Evolutionary conservation across 1,139 yeast genomes (phyloP).

Genomic region (Zygoascus meyerae): DNA sequence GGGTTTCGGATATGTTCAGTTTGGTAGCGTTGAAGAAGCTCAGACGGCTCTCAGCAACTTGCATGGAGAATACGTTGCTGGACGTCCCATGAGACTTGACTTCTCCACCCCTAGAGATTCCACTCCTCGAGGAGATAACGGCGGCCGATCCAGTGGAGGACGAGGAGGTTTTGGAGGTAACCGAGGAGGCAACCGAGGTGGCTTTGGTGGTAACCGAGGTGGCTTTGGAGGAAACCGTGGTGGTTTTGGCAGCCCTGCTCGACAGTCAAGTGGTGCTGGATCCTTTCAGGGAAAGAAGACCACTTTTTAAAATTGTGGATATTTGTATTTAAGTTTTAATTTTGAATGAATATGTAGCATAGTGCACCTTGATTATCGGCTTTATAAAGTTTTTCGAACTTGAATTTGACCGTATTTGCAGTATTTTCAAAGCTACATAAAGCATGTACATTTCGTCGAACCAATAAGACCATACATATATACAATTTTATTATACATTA

Average conservation of each 20-base stretch:
- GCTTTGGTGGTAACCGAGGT: slow-evolving; percentile 19
- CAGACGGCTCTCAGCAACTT: slow-evolving; percentile 80
- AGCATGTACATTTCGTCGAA: too few species aligned
- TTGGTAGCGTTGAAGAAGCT: slow-evolving; percentile 80
- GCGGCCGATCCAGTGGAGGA: slow-evolving; percentile 40
- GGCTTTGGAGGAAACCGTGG: slow-evolving; percentile 6
- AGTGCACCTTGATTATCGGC: too few species aligned
- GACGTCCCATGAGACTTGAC: slow-evolving; percentile 93
- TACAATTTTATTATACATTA: too few species aligned
- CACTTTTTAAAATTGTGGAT: slow-evolving; percentile 28
- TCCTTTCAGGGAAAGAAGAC: slow-evolving; percentile 23
- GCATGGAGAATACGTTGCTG: slow-evolving; percentile 84
- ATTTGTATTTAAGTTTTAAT: background rate
- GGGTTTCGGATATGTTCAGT: slow-evolving; percentile 98
- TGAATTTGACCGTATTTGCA: slow-evolving; percentile 1
- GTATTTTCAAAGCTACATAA: background rate
- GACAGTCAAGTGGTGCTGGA: slow-evolving; percentile 22
- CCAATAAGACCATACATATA: too few species aligned
- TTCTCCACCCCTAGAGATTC: slow-evolving; percentile 83
- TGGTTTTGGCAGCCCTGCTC: slow-evolving; percentile 21
- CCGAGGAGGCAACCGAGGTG: slow-evolving; percentile 30
- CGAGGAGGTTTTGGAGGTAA: slow-evolving; percentile 38
- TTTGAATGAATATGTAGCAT: too few species aligned
- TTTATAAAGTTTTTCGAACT: slow-evolving; percentile 1
- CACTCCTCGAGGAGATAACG: slow-evolving; percentile 38